phyloP scores from a whole-genome alignment of 495 filamentous ascomycete species.

The Pyronema omphalodes region DNA sequence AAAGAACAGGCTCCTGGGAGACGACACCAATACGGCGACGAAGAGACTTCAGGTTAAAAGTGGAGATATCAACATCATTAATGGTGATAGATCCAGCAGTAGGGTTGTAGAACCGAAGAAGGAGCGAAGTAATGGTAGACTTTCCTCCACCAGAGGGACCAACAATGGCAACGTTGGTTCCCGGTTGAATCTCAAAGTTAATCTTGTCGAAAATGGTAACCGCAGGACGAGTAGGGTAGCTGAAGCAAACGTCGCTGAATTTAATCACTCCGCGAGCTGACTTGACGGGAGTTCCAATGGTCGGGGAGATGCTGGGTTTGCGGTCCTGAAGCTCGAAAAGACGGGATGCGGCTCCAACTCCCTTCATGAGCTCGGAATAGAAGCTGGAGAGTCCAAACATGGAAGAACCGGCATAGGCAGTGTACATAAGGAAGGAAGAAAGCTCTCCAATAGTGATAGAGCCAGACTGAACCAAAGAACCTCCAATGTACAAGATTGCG shows the following conservation, averaged over 20 bases:
- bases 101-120: slow-evolving; percentile 81
- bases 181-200: slow-evolving; percentile 76
- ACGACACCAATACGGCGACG: slow-evolving; percentile 88
- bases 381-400: slow-evolving; percentile 88
- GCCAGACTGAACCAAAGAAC: slow-evolving; percentile 70
- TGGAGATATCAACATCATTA: slow-evolving; percentile 62
- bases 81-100: slow-evolving; percentile 62
- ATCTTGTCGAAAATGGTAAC: slow-evolving; percentile 80
- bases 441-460: slow-evolving; percentile 79
- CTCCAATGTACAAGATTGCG: slow-evolving; percentile 77
- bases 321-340: slow-evolving; percentile 94
- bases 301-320: slow-evolving; percentile 66
- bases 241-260: slow-evolving; percentile 69
- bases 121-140: slow-evolving; percentile 72
- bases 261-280: slow-evolving; percentile 75
- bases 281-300: slow-evolving; percentile 52
- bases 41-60: slow-evolving; percentile 88
- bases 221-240: slow-evolving; percentile 77
- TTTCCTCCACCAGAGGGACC: slow-evolving; percentile 91
- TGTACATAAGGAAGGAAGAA: slow-evolving; percentile 82
- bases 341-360: slow-evolving; percentile 83
- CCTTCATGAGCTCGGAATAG: slow-evolving; percentile 97
- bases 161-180: slow-evolving; percentile 88
- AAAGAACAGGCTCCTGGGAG: slow-evolving; percentile 84
- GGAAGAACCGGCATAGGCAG: slow-evolving; percentile 30